Percentiles rank a stretch among this genome's conserved stretches.
Evolutionary conservation across 2,329 filamentous ascomycete genomes (phyloP).

Genomic region (Lasiodiplodia gonubiensis): DNA sequence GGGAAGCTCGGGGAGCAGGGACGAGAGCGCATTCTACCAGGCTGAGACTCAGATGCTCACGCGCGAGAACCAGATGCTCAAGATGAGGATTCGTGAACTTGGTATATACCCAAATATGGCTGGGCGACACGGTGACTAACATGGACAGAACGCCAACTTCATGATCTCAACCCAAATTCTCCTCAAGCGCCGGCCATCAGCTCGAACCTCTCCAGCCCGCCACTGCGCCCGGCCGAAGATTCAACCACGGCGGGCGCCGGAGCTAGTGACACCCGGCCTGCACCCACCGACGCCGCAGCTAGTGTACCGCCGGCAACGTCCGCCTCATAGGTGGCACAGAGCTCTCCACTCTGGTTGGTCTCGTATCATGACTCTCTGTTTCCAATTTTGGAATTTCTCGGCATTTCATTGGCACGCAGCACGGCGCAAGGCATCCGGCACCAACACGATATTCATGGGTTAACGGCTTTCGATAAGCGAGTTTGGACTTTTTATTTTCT

Average conservation of each 20-base stretch:
- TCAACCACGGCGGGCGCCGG: not conserved
- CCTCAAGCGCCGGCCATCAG: conserved; percentile 40
- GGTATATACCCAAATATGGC: conserved; percentile 55
- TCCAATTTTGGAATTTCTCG: conserved; percentile 7
- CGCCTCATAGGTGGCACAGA: not conserved
- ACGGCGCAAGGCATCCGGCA: conserved; percentile 13
- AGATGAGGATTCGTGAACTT: conserved; percentile 73
- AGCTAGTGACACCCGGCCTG: not conserved
- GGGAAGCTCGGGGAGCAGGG: conserved; percentile 58
- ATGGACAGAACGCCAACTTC: conserved; percentile 42
- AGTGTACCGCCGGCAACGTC: conserved; percentile 11
- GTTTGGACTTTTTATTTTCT: not conserved
- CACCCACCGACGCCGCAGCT: conserved; percentile 18
- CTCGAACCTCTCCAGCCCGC: conserved; percentile 37
- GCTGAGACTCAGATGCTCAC: conserved; percentile 79
- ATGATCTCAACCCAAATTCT: conserved; percentile 40
- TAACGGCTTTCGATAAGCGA: conserved; percentile 6
- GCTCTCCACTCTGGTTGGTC: conserved; percentile 1
- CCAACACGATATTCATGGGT: conserved; percentile 1
- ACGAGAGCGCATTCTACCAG: conserved; percentile 80
- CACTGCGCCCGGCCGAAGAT: conserved; percentile 29
- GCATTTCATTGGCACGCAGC: conserved; percentile 18
- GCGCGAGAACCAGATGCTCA: conserved; percentile 83
- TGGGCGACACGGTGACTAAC: not conserved
- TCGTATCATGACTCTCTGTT: not conserved